Evolutionary conservation across 345 rosid species (phyloP).

Genomic region (Pseudoturritis turrita): DNA sequence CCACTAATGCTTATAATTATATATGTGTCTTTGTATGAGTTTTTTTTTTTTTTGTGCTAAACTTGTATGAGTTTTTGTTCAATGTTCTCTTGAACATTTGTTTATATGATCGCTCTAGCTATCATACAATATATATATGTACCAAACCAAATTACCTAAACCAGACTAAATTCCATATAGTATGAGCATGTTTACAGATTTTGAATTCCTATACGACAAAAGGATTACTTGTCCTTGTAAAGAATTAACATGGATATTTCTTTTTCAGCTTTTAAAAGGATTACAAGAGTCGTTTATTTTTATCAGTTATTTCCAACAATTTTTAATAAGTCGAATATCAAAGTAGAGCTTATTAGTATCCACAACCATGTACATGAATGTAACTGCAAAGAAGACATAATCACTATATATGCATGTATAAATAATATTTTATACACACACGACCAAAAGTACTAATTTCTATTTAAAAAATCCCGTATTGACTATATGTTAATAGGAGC

Average conservation of each 20-base stretch:
- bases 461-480: neutral
- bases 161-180: neutral
- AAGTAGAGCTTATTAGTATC: neutral
- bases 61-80: no score
- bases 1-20: neutral
- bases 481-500: conserved; percentile 5
- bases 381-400: conserved; percentile 1
- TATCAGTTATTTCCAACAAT: neutral
- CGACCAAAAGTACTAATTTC: conserved; percentile 20
- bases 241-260: neutral
- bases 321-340: neutral
- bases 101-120: neutral
- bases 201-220: neutral
- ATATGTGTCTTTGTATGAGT: neutral
- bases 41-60: no score
- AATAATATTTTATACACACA: conserved; percentile 18
- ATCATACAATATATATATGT: neutral
- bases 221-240: neutral
- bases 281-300: neutral
- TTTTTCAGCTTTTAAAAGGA: neutral
- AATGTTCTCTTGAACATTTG: neutral
- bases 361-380: neutral
- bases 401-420: neutral
- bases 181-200: neutral
- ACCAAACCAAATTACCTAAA: neutral